Base-by-base conservation (phyloP, 2,329 filamentous ascomycete genomes). In the Pseudogymnoascus sp. region DNA sequence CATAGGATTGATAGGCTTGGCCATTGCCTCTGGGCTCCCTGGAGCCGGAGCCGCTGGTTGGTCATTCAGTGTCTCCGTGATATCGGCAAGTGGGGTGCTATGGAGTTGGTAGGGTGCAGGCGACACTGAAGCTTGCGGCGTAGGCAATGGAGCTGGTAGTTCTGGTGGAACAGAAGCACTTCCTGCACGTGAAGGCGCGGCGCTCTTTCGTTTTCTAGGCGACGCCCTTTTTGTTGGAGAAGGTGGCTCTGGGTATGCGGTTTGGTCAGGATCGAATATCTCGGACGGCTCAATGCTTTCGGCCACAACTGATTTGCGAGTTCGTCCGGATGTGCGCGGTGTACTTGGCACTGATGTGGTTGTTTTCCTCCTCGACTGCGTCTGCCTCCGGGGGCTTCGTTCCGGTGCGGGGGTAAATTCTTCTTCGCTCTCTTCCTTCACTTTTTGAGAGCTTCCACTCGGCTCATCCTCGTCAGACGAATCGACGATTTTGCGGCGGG, bases 321-420 rank as follows among this genome's bases (percentile, higher is more conserved):
- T 73, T 69, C 78, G 75, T 69, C 81, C 69, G 8, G 63, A 64
- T 44, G 67, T 67, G 36, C 66, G 65, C 11, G 70, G 66, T 5
- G 72, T 70, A 56, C 66, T 63, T 37, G 67, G 66, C 53, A 72
- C 63, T 4, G 67, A 62, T 64, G 69, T 73, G 37, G 71, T 69
- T 21, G 71, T 79, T 70, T 81, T 82, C 64, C 81, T 77, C 67
- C 83, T 78, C n/a, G 83, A 79, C 36, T 71, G 72, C 18, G 79
- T 76, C 62, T 83, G 80, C 65, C 87, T 83, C 67, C 82, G 80
- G 34, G 82, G 78, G 64, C 80, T 84, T 64, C 82, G 82, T 63
- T 83, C 79, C 1, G 88, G 83, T 59, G 88, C 89, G 2, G 91
- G 91, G 50, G 89, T 89, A 71, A 92, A 95, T 60, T 96, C 90